Percentiles rank a stretch among this genome's conserved stretches.
These are phyloP conservation scores for Phycomyces blakesleeanus DNA, from an alignment of 192 early-diverging fungal species.

Conservation along the genomic window DNA sequence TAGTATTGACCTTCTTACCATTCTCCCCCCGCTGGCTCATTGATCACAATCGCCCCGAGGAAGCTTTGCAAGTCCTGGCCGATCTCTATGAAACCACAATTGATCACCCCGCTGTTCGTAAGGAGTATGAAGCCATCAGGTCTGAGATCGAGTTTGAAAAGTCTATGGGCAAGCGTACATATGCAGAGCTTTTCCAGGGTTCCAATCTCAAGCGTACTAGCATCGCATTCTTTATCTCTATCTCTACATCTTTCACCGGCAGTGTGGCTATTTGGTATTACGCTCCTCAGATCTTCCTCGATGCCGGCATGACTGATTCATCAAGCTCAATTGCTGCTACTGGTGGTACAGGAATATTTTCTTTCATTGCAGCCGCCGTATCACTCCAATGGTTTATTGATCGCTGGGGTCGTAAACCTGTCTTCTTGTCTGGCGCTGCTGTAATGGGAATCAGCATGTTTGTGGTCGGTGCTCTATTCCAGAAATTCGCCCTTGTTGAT, in stretches of 20 bases:
- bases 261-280: slow-evolving; percentile 33
- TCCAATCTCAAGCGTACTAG: slow-evolving; percentile 60
- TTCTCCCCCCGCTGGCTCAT: slow-evolving; percentile 86
- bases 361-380: slow-evolving; percentile 23
- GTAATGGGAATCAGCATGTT: slow-evolving; percentile 63
- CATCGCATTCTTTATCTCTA: slow-evolving; percentile 55
- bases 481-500: slow-evolving; percentile 8
- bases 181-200: slow-evolving; percentile 50
- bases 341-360: slow-evolving; percentile 27
- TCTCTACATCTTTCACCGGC: slow-evolving; percentile 26
- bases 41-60: slow-evolving; percentile 59
- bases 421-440: slow-evolving; percentile 67
- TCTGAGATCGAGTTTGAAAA: slow-evolving; percentile 61
- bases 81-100: slow-evolving; percentile 57
- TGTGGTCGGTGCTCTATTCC: slow-evolving; percentile 51
- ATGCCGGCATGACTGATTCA: slow-evolving; percentile 24
- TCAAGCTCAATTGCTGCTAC: slow-evolving; percentile 29
- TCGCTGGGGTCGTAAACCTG: slow-evolving; percentile 69
- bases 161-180: slow-evolving; percentile 56
- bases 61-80: slow-evolving; percentile 64
- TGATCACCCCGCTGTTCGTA: slow-evolving; percentile 46
- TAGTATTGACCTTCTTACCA: slow-evolving; percentile 70
- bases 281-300: slow-evolving; percentile 31
- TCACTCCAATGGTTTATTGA: slow-evolving; percentile 59
- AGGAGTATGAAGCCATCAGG: slow-evolving; percentile 67